Conservation (phyloP, 495 filamentous ascomycete genomes). For the Penicillium psychrofluorescens region DNA sequence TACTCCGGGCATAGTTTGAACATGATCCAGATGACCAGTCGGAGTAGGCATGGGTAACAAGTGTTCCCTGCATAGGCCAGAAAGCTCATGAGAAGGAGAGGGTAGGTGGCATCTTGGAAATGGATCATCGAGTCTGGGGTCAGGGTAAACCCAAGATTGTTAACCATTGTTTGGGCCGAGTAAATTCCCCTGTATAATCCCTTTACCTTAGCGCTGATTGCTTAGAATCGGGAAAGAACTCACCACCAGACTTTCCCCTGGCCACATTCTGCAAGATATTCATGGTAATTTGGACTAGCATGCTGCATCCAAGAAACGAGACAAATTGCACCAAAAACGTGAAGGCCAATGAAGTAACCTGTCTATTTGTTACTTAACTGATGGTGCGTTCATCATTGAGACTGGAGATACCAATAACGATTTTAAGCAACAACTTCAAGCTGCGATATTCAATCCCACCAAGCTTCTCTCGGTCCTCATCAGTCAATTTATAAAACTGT, state of each 20-base stretch:
- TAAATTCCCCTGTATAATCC: slow-evolving; percentile 20
- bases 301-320: slow-evolving; percentile 64
- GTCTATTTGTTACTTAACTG: slow-evolving; percentile 1
- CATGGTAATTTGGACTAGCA: slow-evolving; percentile 42
- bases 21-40: slow-evolving; percentile 67
- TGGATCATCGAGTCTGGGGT: slow-evolving; percentile 80
- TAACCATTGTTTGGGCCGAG: slow-evolving; percentile 24
- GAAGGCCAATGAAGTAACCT: slow-evolving; percentile 60
- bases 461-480: slow-evolving; percentile 49
- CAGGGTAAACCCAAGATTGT: slow-evolving; percentile 59
- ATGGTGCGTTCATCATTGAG: too few relatives aligned
- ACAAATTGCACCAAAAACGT: slow-evolving; percentile 54
- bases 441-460: slow-evolving; percentile 60
- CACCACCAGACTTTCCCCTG: slow-evolving; percentile 64
- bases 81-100: slow-evolving; percentile 61
- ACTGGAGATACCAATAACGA: slow-evolving; percentile 22
- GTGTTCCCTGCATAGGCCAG: slow-evolving; percentile 81
- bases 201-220: too few relatives aligned
- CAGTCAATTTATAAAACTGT: slow-evolving; percentile 61
- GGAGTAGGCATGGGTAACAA: slow-evolving; percentile 72
- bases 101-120: slow-evolving; percentile 61
- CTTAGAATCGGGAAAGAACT: slow-evolving; percentile 7
- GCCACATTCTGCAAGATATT: slow-evolving; percentile 46
- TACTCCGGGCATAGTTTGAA: slow-evolving; percentile 42
- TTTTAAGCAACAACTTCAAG: slow-evolving; percentile 47